Conservation (phyloP, 139 green algal species). For the Yamagishiella unicocca region DNA sequence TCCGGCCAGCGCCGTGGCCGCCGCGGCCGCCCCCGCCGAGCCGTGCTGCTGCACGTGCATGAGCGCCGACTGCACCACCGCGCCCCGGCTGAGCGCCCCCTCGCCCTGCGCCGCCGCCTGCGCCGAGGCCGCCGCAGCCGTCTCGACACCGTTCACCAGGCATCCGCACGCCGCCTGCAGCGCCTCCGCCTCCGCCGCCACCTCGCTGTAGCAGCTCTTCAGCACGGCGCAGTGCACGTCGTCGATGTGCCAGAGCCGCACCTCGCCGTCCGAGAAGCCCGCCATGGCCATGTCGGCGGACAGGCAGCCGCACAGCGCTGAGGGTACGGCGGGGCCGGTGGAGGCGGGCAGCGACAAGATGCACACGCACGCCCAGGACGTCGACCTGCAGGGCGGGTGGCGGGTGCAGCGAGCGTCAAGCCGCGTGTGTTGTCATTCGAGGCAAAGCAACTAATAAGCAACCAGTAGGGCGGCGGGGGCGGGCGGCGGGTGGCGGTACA, state of each 20-base stretch:
- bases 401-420: too few species aligned
- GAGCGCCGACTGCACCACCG: background rate
- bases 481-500: too few species aligned
- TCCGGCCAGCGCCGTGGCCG: background rate
- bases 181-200: constrained; percentile 10
- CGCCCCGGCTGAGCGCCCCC: background rate
- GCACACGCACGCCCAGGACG: constrained; percentile 46
- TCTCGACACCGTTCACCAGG: background rate
- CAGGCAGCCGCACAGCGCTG: constrained; percentile 50
- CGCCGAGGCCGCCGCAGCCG: background rate
- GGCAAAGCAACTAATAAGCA: too few species aligned
- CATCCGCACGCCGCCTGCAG: constrained; percentile 25
- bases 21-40: background rate
- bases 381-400: constrained; percentile 30
- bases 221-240: constrained; percentile 44
- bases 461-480: too few species aligned
- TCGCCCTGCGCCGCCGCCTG: background rate
- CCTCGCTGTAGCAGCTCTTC: constrained; percentile 12
- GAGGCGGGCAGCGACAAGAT: constrained; percentile 46
- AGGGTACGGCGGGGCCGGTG: background rate
- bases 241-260: constrained; percentile 61
- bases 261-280: constrained; percentile 54
- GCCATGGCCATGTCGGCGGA: constrained; percentile 38
- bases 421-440: too few species aligned
- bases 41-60: constrained; percentile 27